A percentile compares a stretch with the other conserved stretches of the same genome.
Conservation (phyloP, 2,329 filamentous ascomycete species). For the Fusarium sp. region DNA sequence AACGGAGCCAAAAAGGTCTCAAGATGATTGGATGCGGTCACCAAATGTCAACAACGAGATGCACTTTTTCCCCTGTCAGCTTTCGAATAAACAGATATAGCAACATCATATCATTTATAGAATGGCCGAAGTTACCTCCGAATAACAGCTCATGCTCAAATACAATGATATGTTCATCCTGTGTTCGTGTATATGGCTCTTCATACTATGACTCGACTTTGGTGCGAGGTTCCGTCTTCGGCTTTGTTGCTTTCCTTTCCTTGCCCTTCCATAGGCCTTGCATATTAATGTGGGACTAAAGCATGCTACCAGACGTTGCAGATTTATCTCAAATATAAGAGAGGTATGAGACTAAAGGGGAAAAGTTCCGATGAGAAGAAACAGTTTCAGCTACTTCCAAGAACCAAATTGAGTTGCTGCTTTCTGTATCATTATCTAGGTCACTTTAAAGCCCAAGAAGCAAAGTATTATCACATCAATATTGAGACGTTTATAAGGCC, state of each 20-base stretch:
- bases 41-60: neutral
- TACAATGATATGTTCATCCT: neutral
- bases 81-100: neutral
- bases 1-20: conserved; percentile 25
- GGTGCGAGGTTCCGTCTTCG: conserved; percentile 44
- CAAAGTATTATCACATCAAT: neutral
- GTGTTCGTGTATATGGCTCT: neutral
- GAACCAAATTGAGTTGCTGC: too few species aligned
- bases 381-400: too few species aligned
- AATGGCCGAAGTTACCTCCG: conserved; percentile 29
- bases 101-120: neutral
- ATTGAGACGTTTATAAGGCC: neutral
- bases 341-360: neutral
- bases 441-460: too few species aligned
- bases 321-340: neutral
- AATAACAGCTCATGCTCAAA: conserved; percentile 30
- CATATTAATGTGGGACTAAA: neutral
- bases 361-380: too few species aligned
- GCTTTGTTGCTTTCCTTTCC: conserved; percentile 23
- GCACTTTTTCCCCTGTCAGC: neutral
- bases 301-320: neutral
- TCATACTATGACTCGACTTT: conserved; percentile 42
- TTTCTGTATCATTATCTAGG: neutral
- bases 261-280: neutral
- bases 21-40: conserved; percentile 23